Evolutionary conservation across 2,329 filamentous ascomycete genomes (phyloP).

Genomic region (Truncatella angustata): DNA sequence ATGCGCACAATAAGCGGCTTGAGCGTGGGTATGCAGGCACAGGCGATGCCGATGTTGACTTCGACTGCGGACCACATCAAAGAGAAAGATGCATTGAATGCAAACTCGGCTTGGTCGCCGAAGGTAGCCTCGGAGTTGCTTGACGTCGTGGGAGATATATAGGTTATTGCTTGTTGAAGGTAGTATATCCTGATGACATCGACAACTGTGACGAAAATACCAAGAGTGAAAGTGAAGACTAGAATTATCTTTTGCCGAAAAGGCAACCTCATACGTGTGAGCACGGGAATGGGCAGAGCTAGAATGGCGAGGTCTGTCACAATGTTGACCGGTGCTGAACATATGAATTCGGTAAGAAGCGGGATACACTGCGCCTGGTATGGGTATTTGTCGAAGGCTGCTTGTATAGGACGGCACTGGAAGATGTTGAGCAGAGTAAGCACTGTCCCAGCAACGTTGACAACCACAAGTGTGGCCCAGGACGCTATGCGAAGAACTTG

Average conservation of each 20-base stretch:
- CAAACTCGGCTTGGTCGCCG: slow-evolving; percentile 52
- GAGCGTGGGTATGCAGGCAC: slow-evolving; percentile 86
- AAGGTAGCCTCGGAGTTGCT: slow-evolving; percentile 43
- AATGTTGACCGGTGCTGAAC: slow-evolving; percentile 86
- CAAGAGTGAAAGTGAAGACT: slow-evolving; percentile 80
- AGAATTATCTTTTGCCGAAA: slow-evolving; percentile 84
- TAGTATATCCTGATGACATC: slow-evolving; percentile 90
- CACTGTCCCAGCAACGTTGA: slow-evolving; percentile 75
- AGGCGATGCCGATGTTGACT: slow-evolving; percentile 86
- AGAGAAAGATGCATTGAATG: slow-evolving; percentile 76
- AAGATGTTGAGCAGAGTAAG: slow-evolving; percentile 86
- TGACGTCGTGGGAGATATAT: slow-evolving; percentile 35
- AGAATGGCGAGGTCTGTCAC: slow-evolving; percentile 87
- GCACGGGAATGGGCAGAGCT: slow-evolving; percentile 81
- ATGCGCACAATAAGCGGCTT: slow-evolving; percentile 77
- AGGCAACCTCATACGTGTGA: slow-evolving; percentile 83
- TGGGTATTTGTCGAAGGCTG: slow-evolving; percentile 56
- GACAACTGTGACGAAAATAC: slow-evolving; percentile 82
- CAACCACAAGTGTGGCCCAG: slow-evolving; percentile 73
- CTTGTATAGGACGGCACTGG: slow-evolving; percentile 74
- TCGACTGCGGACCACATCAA: slow-evolving; percentile 95
- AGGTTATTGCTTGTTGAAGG: slow-evolving; percentile 68
- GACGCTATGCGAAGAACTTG: slow-evolving; percentile 77
- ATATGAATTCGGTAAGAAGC: slow-evolving; percentile 61
- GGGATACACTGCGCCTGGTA: slow-evolving; percentile 48